A percentile compares a stretch with the other conserved stretches of the same genome.
phyloP scores from a whole-genome alignment of 129 eudicot species.

The Flaveria robusta region DNA sequence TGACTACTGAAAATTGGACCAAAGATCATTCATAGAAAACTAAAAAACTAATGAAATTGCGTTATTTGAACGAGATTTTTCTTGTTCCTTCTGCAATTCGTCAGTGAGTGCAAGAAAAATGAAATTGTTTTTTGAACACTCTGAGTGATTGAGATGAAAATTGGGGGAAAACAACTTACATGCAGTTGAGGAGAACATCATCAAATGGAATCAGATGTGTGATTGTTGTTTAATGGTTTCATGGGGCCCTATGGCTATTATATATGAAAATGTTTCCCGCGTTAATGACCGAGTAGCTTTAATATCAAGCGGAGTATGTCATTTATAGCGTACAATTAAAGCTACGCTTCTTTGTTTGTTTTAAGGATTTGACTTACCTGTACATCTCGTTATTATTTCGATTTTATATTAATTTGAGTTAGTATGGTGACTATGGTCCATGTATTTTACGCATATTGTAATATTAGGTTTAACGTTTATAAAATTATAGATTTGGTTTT shows the following conservation, averaged over 20 bases:
- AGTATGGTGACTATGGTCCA: too few species aligned
- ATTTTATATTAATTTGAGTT: too few species aligned
- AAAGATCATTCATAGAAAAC: background rate
- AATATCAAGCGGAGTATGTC: slow-evolving; percentile 11
- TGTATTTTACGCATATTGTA: too few species aligned
- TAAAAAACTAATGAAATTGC: background rate
- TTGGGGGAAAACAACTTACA: slow-evolving; percentile 20
- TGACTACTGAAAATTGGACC: background rate
- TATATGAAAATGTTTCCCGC: slow-evolving; percentile 16
- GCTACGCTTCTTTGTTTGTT: slow-evolving; percentile 15
- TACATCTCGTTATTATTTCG: too few species aligned
- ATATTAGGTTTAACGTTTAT: too few species aligned
- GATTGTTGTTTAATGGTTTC: background rate
- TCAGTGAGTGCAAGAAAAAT: too few species aligned
- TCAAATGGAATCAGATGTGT: slow-evolving; percentile 7
- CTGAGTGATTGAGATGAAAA: background rate
- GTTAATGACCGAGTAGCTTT: slow-evolving; percentile 24
- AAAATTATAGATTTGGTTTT: too few species aligned
- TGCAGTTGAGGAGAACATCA: slow-evolving; percentile 22
- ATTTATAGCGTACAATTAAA: slow-evolving; percentile 19
- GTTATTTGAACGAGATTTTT: background rate
- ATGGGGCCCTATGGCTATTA: background rate
- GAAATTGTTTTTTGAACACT: background rate
- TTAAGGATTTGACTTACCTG: background rate
- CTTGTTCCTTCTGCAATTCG: too few species aligned